Base-by-base conservation (phyloP, 2,329 filamentous ascomycete genomes). In the Colletotrichum chrysophilum region DNA sequence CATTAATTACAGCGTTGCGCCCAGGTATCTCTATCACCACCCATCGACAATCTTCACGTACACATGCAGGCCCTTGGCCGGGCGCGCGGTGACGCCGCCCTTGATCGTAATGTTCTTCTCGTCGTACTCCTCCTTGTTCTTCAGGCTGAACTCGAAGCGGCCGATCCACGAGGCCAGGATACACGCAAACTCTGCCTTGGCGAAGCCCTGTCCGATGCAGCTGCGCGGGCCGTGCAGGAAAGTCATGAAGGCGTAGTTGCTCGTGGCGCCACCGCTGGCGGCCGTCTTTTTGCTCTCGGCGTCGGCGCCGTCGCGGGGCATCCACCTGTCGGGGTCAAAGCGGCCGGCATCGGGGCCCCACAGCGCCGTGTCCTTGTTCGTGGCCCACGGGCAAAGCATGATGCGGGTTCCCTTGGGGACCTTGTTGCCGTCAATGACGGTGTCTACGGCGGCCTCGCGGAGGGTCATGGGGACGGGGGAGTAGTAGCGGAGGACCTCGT, bases 191-290 rank as follows among this genome's bases (percentile, higher is more conserved):
- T 98, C 96, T 1, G 93, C 92, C 82, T 92, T 93, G 0, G 96
- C 94, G 85, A 98, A 98, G 3, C 88, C 88, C 83, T 93, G 90
- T 0, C 96, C 96, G 79, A 98, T 98, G 82, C 96, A 98, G 81
- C 93, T 94, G 69, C 96, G 88, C 3, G 96, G 95, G 0, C 96
- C 96, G 82, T 98, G 95, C 74, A 98, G 83, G 85, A 98, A 98
- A 0, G 95, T 96, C 84, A 96, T 82, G 80, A 94, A 93, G 1
- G 93, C 91, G 82, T 94, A 98, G 83, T 96, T 97, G 78, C 90
- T 95, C 18, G 89, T 87, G 2, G 95, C 93, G 10, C 94, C 94
- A 8, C 95, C 95, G 56, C 90, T 91, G 71, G 92, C 92, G 6
- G 87, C 87, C 16, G 75, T 79, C 80, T 83, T 85, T 75, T 85